Percentiles rank a stretch among this genome's conserved stretches.
These are phyloP conservation scores for Colletotrichum filicis DNA, from an alignment of 2,329 filamentous ascomycete genomes.

Conservation along the genomic window DNA sequence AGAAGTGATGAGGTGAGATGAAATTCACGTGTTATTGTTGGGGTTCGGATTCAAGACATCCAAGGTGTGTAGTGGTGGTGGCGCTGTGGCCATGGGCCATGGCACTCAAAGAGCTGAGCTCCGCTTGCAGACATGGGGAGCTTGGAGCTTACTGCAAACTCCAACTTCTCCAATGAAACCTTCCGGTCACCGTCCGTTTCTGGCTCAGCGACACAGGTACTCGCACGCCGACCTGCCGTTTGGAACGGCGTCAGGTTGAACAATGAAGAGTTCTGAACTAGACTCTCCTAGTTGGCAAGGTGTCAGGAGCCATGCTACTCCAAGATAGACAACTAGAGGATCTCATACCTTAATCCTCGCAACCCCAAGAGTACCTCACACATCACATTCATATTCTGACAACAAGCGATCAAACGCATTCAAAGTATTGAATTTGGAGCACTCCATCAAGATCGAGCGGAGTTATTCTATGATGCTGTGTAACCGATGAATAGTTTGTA, in stretches of 20 bases:
- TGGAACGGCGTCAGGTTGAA: neutral
- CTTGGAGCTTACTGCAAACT: neutral
- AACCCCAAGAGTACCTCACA: neutral
- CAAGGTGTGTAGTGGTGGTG: neutral
- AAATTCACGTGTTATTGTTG: conserved; percentile 8
- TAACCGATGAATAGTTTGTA: conserved; percentile 2
- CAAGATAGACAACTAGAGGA: too few relatives aligned
- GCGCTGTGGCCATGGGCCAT: neutral
- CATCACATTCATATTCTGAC: neutral
- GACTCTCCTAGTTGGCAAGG: neutral
- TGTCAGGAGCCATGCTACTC: neutral
- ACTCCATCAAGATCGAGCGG: conserved; percentile 19
- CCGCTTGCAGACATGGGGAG: conserved; percentile 14
- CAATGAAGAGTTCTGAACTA: neutral
- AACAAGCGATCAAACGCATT: neutral
- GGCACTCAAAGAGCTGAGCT: neutral
- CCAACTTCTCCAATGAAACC: neutral
- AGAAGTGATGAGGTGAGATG: neutral
- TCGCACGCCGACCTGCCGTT: neutral
- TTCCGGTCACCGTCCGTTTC: neutral
- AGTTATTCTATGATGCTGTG: conserved; percentile 22
- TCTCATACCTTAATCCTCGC: neutral
- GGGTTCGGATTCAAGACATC: conserved; percentile 9
- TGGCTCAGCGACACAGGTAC: neutral
- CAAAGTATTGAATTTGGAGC: neutral